Evolutionary conservation across 331 rosid species (phyloP).

Genomic region (Malus hybrid): DNA sequence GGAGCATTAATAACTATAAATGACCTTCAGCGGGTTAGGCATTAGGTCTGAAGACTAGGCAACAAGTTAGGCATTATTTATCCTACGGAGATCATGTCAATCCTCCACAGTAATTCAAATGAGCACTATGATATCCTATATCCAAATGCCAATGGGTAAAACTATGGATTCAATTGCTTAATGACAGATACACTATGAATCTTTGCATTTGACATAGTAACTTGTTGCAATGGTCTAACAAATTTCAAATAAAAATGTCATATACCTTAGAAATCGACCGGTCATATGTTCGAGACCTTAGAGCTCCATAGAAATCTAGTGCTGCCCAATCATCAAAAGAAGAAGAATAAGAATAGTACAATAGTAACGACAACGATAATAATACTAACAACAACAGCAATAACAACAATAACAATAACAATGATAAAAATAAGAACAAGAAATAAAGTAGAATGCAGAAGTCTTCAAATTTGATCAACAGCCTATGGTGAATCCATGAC

Average conservation of each 20-base stretch:
- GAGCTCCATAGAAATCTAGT: conserved; percentile 94
- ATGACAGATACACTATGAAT: not conserved
- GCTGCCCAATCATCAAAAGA: conserved; percentile 45
- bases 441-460: not conserved
- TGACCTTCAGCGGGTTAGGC: not conserved
- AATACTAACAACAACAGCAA: too few relatives aligned
- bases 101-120: not conserved
- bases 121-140: not conserved
- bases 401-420: not conserved
- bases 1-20: not conserved
- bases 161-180: not conserved
- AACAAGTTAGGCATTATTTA: not conserved
- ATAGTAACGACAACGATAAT: too few relatives aligned
- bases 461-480: not conserved
- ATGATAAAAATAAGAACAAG: not conserved
- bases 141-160: not conserved
- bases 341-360: too few relatives aligned
- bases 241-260: conserved; percentile 7
- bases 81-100: not conserved
- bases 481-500: not conserved
- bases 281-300: conserved; percentile 86
- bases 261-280: conserved; percentile 69
- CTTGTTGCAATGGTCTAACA: not conserved
- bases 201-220: not conserved
- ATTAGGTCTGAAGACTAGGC: not conserved